Percentiles rank a stretch among this genome's conserved stretches.
Conservation (phyloP, 2,329 filamentous ascomycete species). For the Fusarium xyrophilum region DNA sequence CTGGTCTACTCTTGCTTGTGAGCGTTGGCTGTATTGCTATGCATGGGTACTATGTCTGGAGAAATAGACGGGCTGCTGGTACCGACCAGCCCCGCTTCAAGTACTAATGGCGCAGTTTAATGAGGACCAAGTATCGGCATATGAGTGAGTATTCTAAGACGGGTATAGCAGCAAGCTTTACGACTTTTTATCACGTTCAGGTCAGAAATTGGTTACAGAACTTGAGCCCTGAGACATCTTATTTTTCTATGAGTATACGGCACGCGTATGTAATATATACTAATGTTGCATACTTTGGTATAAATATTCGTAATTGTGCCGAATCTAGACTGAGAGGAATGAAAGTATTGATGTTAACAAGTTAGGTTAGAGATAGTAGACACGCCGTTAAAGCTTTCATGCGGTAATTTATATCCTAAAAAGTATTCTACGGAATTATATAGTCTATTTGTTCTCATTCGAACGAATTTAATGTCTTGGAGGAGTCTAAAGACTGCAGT, state of each 20-base stretch:
- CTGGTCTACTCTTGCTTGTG: conserved; percentile 64
- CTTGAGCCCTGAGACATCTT: fast-evolving
- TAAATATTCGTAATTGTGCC: background rate
- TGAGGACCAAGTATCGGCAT: no score
- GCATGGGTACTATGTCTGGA: conserved; percentile 60
- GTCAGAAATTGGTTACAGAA: fast-evolving
- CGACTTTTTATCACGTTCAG: background rate
- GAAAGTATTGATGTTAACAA: fast-evolving
- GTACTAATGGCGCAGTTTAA: conserved; percentile 3
- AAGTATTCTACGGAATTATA: fast-evolving
- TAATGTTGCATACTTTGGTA: fast-evolving
- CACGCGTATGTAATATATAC: background rate
- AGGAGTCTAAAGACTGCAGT: no score
- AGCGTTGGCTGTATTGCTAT: conserved; percentile 60
- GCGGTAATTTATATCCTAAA: background rate
- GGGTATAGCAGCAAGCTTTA: no score
- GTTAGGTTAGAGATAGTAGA: background rate
- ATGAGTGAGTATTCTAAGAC: no score
- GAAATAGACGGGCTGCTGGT: conserved; percentile 43
- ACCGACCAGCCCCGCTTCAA: conserved; percentile 28
- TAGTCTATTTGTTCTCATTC: background rate
- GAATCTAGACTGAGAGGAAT: fast-evolving
- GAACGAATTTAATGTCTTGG: background rate
- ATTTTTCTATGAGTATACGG: no score
- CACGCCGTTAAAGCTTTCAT: background rate